Conservation (phyloP, 2,329 filamentous ascomycete species). For the Scytalidium lignicola region DNA sequence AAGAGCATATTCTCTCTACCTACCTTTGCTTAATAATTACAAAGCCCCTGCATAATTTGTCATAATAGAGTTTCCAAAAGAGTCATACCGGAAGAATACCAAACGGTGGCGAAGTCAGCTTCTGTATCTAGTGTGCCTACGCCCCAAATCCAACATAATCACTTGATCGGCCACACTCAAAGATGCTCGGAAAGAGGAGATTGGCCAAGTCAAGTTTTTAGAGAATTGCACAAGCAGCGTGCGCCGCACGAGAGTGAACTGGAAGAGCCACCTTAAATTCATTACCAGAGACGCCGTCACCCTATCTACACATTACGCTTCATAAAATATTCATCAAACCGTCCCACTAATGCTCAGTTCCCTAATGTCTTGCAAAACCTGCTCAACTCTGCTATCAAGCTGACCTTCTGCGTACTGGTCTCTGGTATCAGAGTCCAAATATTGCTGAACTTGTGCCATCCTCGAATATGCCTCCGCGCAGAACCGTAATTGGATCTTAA, state of each 20-base stretch:
- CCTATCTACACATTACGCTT: not conserved
- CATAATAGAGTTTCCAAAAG: not conserved
- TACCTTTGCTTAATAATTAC: too few relatives aligned
- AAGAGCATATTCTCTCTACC: too few relatives aligned
- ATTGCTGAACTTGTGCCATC: conserved; percentile 99
- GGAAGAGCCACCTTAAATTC: not conserved
- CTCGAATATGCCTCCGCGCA: conserved; percentile 95
- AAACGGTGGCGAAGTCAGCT: not conserved
- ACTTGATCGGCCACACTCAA: not conserved
- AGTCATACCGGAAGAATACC: not conserved
- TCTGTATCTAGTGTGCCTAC: not conserved
- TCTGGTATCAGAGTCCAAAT: conserved; percentile 88
- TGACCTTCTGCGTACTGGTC: conserved; percentile 95
- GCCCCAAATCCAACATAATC: not conserved
- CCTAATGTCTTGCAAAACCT: conserved; percentile 93
- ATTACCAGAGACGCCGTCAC: not conserved
- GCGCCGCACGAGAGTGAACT: not conserved
- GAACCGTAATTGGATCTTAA: conserved; percentile 97
- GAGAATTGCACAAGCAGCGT: too few relatives aligned
- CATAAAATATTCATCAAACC: conserved; percentile 36
- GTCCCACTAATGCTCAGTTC: conserved; percentile 87
- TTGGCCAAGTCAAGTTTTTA: too few relatives aligned
- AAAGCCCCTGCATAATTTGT: not conserved
- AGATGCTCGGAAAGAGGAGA: too few relatives aligned
- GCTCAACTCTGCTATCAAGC: conserved; percentile 84